Percentiles rank a stretch among this genome's conserved stretches.
Evolutionary conservation across 2,329 filamentous ascomycete genomes (phyloP).

Genomic region (Colletotrichum sp.): DNA sequence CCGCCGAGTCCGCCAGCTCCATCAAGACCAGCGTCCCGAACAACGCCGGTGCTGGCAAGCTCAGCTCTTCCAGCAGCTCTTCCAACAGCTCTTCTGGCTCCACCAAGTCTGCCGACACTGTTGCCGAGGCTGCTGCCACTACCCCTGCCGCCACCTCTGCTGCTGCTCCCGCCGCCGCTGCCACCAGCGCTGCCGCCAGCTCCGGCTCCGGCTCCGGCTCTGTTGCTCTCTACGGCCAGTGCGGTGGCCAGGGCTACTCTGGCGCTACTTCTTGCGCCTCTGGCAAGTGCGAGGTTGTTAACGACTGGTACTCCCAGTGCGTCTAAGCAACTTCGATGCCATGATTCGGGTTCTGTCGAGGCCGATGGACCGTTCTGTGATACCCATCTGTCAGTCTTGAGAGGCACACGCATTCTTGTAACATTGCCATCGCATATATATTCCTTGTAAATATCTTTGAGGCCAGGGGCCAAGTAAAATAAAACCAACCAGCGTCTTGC

Average conservation of each 20-base stretch:
- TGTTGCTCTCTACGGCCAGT: slow-evolving; percentile 39
- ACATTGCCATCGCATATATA: not conserved
- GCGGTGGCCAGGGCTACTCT: slow-evolving; percentile 26
- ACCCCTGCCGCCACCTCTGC: not conserved
- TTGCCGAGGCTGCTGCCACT: not conserved
- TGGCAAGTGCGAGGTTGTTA: slow-evolving; percentile 20
- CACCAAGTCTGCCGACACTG: not conserved
- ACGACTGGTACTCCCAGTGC: slow-evolving; percentile 26
- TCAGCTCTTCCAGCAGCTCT: not conserved
- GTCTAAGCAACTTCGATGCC: not conserved
- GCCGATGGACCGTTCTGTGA: not conserved
- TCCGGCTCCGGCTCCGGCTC: slow-evolving; percentile 13
- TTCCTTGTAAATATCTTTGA: not conserved
- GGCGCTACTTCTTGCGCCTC: slow-evolving; percentile 24
- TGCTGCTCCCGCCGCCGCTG: not conserved
- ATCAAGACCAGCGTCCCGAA: slow-evolving; percentile 14
- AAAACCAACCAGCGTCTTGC: not conserved
- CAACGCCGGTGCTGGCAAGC: slow-evolving; percentile 13
- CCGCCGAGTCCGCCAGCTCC: slow-evolving; percentile 1
- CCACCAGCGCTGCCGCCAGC: not conserved
- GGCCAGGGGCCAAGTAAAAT: not conserved
- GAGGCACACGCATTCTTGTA: not conserved
- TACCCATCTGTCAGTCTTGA: not conserved
- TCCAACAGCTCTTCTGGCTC: not conserved
- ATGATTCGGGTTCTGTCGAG: not conserved